Conservation (phyloP, 148 eudicot species). For the Suaeda aralocaspica region DNA sequence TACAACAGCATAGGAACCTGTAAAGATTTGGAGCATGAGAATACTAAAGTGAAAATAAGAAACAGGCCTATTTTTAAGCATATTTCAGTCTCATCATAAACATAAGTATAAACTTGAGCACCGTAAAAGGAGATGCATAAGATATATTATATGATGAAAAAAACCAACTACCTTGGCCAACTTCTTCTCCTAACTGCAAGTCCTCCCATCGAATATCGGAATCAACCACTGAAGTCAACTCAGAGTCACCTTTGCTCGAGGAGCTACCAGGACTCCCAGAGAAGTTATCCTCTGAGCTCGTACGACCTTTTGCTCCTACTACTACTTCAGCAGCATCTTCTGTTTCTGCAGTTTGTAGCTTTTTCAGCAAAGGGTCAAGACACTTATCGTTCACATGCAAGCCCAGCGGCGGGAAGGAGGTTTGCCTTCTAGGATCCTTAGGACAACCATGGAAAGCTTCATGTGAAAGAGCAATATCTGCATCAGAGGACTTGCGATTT, state of each 20-base stretch:
- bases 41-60: neutral
- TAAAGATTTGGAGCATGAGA: neutral
- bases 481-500: conserved; percentile 7
- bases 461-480: conserved; percentile 18
- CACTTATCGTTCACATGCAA: conserved; percentile 22
- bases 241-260: conserved; percentile 41
- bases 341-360: conserved; percentile 24
- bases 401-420: conserved; percentile 22
- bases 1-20: conserved; percentile 80
- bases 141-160: neutral
- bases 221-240: conserved; percentile 33
- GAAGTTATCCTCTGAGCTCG: conserved; percentile 35
- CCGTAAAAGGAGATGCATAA: neutral
- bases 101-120: neutral
- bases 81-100: neutral
- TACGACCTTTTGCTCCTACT: conserved; percentile 24
- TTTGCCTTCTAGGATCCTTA: conserved; percentile 16
- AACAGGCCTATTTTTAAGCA: neutral
- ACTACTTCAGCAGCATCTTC: conserved; percentile 32
- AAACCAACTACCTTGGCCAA: conserved; percentile 63
- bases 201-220: conserved; percentile 81
- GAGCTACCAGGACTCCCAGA: conserved; percentile 37
- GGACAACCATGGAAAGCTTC: conserved; percentile 24
- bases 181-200: conserved; percentile 56
- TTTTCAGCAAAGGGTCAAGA: conserved; percentile 28